phyloP scores from a whole-genome alignment of 345 rosid genomes.

The Ceriops tagal region DNA sequence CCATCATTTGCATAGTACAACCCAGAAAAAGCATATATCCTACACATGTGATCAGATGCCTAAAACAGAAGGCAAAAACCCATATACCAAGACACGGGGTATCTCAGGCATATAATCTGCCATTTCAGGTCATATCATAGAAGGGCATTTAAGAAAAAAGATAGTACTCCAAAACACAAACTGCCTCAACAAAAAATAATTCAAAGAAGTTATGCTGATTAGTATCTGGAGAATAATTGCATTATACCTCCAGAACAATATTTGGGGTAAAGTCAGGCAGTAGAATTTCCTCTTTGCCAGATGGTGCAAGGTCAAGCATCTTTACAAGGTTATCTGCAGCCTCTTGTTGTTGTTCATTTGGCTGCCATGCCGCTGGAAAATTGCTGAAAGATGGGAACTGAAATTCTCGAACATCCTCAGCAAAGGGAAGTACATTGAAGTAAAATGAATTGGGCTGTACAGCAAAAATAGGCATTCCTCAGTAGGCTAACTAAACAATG shows the following conservation, averaged over 20 bases:
- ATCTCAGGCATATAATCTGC: too few species aligned
- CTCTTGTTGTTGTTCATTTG: constrained; percentile 73
- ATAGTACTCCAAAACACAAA: not conserved
- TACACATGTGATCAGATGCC: too few species aligned
- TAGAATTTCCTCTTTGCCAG: constrained; percentile 57
- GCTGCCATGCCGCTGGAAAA: constrained; percentile 66
- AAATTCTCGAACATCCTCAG: constrained; percentile 91
- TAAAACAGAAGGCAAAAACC: too few species aligned
- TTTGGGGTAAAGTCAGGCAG: constrained; percentile 82
- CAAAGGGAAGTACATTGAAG: constrained; percentile 82
- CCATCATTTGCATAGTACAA: too few species aligned
- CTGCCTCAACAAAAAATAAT: not conserved
- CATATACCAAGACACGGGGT: too few species aligned
- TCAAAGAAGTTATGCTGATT: not conserved
- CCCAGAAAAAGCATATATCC: too few species aligned
- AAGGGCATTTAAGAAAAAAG: too few species aligned
- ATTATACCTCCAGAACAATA: constrained; percentile 72
- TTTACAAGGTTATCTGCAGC: constrained; percentile 74
- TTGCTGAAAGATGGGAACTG: constrained; percentile 77
- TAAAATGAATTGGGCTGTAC: constrained; percentile 85
- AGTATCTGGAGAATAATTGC: not conserved
- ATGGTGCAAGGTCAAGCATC: constrained; percentile 82
- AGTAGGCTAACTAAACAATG: constrained; percentile 10
- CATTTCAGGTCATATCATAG: too few species aligned
- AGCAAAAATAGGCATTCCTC: constrained; percentile 17